Evolutionary conservation across 257 asterid species (phyloP).

Genomic region (Solanum boliviense): DNA sequence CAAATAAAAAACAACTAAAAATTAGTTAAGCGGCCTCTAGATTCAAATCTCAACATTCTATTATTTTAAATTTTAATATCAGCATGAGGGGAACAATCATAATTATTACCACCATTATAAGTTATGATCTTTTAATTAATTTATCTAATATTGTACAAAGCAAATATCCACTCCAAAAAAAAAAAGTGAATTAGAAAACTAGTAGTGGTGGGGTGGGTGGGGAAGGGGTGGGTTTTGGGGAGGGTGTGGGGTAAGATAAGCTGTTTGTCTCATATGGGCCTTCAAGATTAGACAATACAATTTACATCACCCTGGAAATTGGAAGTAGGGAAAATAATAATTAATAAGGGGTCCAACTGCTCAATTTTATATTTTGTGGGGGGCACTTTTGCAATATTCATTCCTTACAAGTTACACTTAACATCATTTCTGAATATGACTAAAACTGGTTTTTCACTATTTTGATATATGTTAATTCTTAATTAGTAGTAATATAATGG

Average conservation of each 20-base stretch:
- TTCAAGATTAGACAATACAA: background rate
- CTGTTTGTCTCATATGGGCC: conserved; percentile 3
- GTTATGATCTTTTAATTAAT: background rate
- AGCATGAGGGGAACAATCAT: background rate
- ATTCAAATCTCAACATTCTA: background rate
- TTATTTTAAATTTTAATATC: background rate
- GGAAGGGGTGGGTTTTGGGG: background rate
- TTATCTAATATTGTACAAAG: background rate
- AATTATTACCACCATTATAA: background rate
- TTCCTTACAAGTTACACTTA: background rate
- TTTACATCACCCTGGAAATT: background rate
- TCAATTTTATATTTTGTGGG: background rate
- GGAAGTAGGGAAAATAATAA: background rate
- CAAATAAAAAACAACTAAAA: background rate
- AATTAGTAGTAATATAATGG: background rate
- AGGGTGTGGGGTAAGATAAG: background rate
- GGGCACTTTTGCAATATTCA: background rate
- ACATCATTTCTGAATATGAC: background rate
- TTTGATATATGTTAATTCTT: background rate
- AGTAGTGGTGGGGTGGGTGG: background rate
- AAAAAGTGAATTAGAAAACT: background rate
- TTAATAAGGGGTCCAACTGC: background rate
- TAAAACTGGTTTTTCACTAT: background rate
- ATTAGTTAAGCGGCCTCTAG: background rate
- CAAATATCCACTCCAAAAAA: background rate